Percentiles rank a stretch among this genome's conserved stretches.
These are phyloP conservation scores for Corinectria fuckeliana DNA, from an alignment of 2,329 filamentous ascomycete species.

Conservation along the genomic window DNA sequence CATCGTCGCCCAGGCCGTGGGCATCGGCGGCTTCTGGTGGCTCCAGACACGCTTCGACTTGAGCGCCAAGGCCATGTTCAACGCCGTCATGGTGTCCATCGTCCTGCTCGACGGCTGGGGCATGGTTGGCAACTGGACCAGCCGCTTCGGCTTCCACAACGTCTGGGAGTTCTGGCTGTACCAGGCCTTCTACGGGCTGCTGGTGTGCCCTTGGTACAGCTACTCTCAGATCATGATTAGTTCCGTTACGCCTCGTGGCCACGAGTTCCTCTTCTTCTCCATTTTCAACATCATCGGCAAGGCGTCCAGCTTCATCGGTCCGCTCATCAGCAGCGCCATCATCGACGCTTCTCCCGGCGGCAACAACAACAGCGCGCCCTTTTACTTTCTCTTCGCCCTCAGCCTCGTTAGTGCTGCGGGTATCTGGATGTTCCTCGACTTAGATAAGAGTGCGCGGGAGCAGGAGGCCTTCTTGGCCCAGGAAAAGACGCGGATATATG, in stretches of 20 bases:
- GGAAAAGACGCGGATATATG: constrained; percentile 33
- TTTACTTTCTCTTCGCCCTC: constrained; percentile 69
- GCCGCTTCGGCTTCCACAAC: constrained; percentile 52
- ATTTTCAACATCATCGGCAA: constrained; percentile 74
- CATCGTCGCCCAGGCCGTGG: constrained; percentile 66
- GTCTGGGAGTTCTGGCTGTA: constrained; percentile 55
- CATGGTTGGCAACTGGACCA: constrained; percentile 55
- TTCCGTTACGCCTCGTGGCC: constrained; percentile 70
- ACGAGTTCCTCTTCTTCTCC: constrained; percentile 75
- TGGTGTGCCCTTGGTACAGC: constrained; percentile 74
- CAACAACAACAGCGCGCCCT: constrained; percentile 66
- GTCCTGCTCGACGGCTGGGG: constrained; percentile 62
- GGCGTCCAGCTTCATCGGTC: constrained; percentile 71
- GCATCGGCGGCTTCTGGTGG: constrained; percentile 67
- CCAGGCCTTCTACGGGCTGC: constrained; percentile 66
- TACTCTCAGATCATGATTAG: constrained; percentile 76
- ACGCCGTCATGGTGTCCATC: constrained; percentile 66
- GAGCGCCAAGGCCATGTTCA: constrained; percentile 73
- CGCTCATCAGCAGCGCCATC: constrained; percentile 71
- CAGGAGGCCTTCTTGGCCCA: constrained; percentile 61
- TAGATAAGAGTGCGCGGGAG: constrained; percentile 65
- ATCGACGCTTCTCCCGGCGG: constrained; percentile 64
- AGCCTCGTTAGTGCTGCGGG: constrained; percentile 61
- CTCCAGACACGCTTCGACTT: constrained; percentile 66
- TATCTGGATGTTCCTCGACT: constrained; percentile 62